Conservation (phyloP, 192 early-diverging fungal species). For the Spizellomyces punctatus region DNA sequence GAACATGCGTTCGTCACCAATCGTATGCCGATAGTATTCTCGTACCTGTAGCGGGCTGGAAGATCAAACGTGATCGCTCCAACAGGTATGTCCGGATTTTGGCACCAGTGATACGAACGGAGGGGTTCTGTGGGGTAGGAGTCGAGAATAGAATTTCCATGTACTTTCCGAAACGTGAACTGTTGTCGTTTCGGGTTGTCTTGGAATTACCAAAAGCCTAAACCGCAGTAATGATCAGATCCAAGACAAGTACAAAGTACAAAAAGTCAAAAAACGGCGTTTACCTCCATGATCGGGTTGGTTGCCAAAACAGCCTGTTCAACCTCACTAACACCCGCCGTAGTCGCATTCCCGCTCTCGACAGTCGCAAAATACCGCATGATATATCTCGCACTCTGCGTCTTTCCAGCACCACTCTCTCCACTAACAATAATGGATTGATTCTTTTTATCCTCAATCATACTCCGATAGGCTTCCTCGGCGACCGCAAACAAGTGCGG, state of each 20-base stretch:
- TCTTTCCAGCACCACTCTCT: conserved; percentile 94
- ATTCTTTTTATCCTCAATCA: conserved; percentile 91
- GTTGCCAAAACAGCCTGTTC: conserved; percentile 75
- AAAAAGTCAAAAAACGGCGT: no score
- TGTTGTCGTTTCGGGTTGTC: conserved; percentile 98
- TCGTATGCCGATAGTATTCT: no score
- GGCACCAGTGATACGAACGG: conserved; percentile 86
- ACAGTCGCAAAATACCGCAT: conserved; percentile 93
- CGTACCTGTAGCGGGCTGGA: conserved; percentile 73
- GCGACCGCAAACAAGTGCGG: conserved; percentile 99
- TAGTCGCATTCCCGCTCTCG: conserved; percentile 47
- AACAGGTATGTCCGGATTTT: conserved; percentile 94
- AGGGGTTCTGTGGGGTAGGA: conserved; percentile 33
- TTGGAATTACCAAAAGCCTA: conserved; percentile 97
- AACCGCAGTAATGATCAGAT: conserved; percentile 9
- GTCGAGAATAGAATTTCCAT: conserved; percentile 94
- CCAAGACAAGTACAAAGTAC: no score
- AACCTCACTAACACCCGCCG: conserved; percentile 44
- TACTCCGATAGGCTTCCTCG: conserved; percentile 95
- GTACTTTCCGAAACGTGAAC: conserved; percentile 98
- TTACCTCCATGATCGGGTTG: conserved; percentile 99
- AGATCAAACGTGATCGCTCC: conserved; percentile 93
- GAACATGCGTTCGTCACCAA: no score
- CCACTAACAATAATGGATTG: conserved; percentile 98
- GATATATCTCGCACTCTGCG: conserved; percentile 93